Base-by-base conservation (phyloP, 176 grass and related monocot species). In the Zea luxurians region DNA sequence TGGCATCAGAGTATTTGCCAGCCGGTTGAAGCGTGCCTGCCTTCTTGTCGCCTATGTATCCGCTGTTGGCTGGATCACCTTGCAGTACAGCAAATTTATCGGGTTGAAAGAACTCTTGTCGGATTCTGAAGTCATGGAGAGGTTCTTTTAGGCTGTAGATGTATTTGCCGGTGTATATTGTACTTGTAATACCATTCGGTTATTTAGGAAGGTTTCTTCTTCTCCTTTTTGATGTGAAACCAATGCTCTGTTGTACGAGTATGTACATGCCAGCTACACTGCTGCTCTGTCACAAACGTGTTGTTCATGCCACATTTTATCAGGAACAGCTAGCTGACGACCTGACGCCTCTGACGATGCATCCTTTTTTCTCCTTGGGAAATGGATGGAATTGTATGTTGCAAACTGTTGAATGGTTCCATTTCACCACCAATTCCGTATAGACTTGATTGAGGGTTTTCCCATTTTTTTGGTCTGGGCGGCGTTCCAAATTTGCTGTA, bases 1-100 rank as follows among this genome's bases (percentile, higher is more conserved):
- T 78, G 70, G 41, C 55, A 74, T 77, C 27, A 83, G 80, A 77
- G 71, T 78, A 8, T 85, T 87, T 64, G 64, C 72, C 54, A 37
- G 15, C 64, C 64, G 53, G 52, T 45, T 90, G 55, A 88, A 78
- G 75, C 83, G 81, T 38, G 90, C 84, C 37, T 94, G 85, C 61
- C 77, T 94, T 77, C 48, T 98, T 80, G 74, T 94, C 53, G 87
- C 85, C 65, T 98, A 98, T 89, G 85, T 92, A 53, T 92, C 85
- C 78, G 71, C 79, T 74, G 84, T 94, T 65, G 85, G 85, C 12
- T 94, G 91, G 91, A 66, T 98, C 72, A 94, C 87, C 37, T 77
- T 98, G 69, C 91, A 98, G 69, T 98, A 92, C 62, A 83, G 87
- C 66, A 91, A 78, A 80, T 87, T 92, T 77, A 83, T 94, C 18